Percentiles rank a stretch among this genome's conserved stretches.
Conservation (phyloP, 2,329 filamentous ascomycete genomes). For the Paecilomyces fulvus region DNA sequence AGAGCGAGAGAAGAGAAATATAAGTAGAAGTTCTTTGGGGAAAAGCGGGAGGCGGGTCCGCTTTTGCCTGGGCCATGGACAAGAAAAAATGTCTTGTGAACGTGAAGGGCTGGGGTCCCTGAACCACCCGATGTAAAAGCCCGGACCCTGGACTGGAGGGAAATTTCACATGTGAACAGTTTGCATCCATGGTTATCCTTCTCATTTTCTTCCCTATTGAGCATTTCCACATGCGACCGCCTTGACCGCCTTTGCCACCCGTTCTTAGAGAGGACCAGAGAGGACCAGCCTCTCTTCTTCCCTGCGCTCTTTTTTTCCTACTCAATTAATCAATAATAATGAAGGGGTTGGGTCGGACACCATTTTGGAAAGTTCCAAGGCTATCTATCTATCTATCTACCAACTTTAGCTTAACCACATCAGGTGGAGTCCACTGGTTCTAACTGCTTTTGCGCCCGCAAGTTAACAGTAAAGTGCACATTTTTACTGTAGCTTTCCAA, state of each 20-base stretch:
- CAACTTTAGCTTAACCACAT: not conserved
- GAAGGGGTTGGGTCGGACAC: not conserved
- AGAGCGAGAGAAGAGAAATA: not conserved
- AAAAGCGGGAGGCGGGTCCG: not conserved
- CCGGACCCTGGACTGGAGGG: not conserved
- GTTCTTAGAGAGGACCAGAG: too few species aligned
- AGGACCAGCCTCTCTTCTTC: too few species aligned
- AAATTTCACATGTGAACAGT: not conserved
- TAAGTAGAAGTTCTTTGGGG: not conserved
- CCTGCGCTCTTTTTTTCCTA: too few species aligned
- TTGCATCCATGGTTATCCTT: not conserved
- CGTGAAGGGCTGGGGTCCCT: not conserved
- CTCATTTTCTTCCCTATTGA: not conserved
- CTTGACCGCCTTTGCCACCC: too few species aligned
- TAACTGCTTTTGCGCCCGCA: not conserved
- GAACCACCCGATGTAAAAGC: not conserved
- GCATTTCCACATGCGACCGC: not conserved
- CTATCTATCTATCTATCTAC: not conserved
- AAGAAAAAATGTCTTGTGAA: not conserved
- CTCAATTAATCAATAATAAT: too few species aligned
- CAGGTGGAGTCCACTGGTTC: not conserved
- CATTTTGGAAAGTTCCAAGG: not conserved
- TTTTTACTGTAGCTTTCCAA: not conserved
- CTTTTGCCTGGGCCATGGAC: too few species aligned
- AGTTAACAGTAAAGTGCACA: not conserved